Percentiles rank a stretch among this genome's conserved stretches.
phyloP scores from a whole-genome alignment of 1,284 basidiomycete genomes.

The Mycena sp. region DNA sequence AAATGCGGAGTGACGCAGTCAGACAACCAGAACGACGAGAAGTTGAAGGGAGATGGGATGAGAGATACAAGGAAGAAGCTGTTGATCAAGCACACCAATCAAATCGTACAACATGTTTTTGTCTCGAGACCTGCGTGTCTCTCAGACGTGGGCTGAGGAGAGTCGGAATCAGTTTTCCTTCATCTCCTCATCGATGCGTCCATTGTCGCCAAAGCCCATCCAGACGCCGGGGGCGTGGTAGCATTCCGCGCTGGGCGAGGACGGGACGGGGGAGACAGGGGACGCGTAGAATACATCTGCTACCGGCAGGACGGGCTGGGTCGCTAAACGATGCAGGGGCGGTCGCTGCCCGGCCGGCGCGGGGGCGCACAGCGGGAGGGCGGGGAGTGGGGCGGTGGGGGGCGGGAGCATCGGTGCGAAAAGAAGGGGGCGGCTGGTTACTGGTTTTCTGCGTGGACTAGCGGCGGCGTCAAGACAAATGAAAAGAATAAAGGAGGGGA shows the following conservation, averaged over 20 bases:
- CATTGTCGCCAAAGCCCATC: constrained; percentile 20
- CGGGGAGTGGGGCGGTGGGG: constrained; percentile 22
- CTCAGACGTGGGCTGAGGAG: too few species aligned
- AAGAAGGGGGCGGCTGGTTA: constrained; percentile 21
- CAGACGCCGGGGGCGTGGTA: constrained; percentile 24
- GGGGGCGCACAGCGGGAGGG: constrained; percentile 21
- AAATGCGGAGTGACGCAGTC: too few species aligned
- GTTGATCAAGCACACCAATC: too few species aligned
- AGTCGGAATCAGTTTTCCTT: constrained; percentile 23
- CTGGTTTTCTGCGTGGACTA: constrained; percentile 22
- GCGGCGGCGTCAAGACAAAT: neutral
- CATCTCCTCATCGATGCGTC: constrained; percentile 28
- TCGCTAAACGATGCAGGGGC: constrained; percentile 23
- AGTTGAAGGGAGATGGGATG: too few species aligned
- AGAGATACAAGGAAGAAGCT: too few species aligned
- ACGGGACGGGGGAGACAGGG: constrained; percentile 18
- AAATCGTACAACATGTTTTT: too few species aligned
- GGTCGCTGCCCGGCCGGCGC: constrained; percentile 2
- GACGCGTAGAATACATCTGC: constrained; percentile 22
- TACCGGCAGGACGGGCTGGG: constrained; percentile 16
- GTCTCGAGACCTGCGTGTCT: too few species aligned
- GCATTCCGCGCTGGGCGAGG: constrained; percentile 20
- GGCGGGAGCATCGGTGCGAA: constrained; percentile 25
- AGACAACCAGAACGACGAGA: too few species aligned
- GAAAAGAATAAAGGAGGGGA: neutral